Conservation (phyloP, 805 yeast genomes). For the Candida verbasci region DNA sequence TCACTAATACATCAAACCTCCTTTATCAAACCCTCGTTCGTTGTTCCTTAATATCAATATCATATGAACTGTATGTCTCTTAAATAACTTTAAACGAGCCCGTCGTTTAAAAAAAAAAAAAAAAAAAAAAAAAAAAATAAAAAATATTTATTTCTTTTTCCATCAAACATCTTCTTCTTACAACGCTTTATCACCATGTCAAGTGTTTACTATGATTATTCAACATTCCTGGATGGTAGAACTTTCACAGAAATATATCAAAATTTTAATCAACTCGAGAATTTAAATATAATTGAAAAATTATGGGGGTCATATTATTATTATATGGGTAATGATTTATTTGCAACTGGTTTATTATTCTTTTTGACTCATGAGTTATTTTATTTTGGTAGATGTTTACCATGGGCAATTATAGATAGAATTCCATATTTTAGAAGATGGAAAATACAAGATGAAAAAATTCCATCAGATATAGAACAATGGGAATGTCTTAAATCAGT, state of each 20-base stretch:
- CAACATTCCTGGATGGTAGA: conserved; percentile 27
- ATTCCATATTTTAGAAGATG: conserved; percentile 48
- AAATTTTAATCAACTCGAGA: conserved; percentile 22
- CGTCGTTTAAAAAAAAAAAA: too few species aligned
- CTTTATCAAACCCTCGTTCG: too few species aligned
- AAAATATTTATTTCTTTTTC: too few species aligned
- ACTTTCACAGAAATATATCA: conserved; percentile 23
- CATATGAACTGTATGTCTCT: too few species aligned
- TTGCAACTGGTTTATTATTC: conserved; percentile 56
- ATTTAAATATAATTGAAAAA: conserved; percentile 39
- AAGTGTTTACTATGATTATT: conserved; percentile 30
- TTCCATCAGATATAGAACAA: conserved; percentile 53
- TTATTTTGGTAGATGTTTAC: conserved; percentile 56
- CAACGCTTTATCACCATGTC: too few species aligned
- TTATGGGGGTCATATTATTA: conserved; percentile 55
- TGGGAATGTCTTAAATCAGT: conserved; percentile 62
- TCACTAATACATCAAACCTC: too few species aligned
- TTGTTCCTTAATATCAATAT: too few species aligned
- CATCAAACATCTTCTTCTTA: too few species aligned
- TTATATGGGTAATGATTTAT: conserved; percentile 49
- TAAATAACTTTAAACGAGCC: too few species aligned
- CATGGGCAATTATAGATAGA: conserved; percentile 53
- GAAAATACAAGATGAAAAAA: conserved; percentile 51
- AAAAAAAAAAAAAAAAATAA: too few species aligned
- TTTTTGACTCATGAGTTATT: conserved; percentile 53